Conservation (phyloP, 768 basidiomycete species). For the Mycena olivaceomarginata region DNA sequence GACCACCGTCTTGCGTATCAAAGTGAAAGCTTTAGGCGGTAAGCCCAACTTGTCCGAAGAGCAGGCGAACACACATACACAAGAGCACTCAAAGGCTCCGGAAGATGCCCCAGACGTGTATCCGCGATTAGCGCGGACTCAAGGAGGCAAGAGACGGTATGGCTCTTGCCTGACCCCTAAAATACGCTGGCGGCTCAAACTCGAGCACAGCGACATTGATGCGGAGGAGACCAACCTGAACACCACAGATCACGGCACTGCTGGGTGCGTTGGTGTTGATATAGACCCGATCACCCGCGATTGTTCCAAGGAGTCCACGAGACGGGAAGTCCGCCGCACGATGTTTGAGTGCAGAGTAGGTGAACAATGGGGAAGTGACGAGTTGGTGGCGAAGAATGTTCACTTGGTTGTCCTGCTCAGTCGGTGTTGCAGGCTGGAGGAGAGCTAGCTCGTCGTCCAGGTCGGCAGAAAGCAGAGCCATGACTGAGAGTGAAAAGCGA, state of each 20-base stretch:
- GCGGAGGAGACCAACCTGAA: conserved; percentile 54
- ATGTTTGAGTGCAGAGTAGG: conserved; percentile 24
- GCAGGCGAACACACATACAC: conserved; percentile 48
- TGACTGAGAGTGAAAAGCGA: neutral
- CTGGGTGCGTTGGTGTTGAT: conserved; percentile 73
- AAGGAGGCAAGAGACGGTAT: conserved; percentile 70
- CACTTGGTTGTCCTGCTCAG: too few relatives aligned
- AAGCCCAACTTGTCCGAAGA: conserved; percentile 11
- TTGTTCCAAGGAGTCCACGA: conserved; percentile 46
- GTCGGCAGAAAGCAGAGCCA: too few relatives aligned
- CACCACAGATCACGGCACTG: conserved; percentile 72
- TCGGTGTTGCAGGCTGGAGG: too few relatives aligned
- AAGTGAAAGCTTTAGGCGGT: conserved; percentile 34
- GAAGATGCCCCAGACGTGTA: conserved; percentile 60
- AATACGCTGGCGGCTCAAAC: neutral
- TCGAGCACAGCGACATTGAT: neutral
- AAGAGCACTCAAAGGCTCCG: conserved; percentile 66
- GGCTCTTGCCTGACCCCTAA: conserved; percentile 71
- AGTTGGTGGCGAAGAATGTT: conserved; percentile 26
- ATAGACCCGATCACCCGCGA: conserved; percentile 63
- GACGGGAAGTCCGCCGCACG: conserved; percentile 36
- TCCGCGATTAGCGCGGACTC: conserved; percentile 68
- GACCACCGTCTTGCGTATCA: conserved; percentile 29
- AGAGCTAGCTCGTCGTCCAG: too few relatives aligned
- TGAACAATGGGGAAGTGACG: conserved; percentile 32